A percentile compares a stretch with the other conserved stretches of the same genome.
These are phyloP conservation scores for Suillus discolor DNA, from an alignment of 768 basidiomycete genomes.

Conservation along the genomic window DNA sequence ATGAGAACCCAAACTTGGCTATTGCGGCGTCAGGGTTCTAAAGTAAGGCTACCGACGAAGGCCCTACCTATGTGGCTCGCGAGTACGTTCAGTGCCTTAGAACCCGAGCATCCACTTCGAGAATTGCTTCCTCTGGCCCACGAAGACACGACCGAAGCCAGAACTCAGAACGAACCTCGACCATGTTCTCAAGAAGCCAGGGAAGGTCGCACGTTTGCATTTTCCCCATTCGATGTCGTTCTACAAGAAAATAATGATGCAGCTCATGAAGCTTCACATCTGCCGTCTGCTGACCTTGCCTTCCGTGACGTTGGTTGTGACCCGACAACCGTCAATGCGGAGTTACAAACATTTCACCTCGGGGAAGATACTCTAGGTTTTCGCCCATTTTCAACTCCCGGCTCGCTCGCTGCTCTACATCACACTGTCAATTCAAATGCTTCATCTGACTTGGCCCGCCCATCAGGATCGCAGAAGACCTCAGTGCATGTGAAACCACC, in stretches of 20 bases:
- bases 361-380: neutral
- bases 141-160: slow-evolving; percentile 5
- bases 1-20: slow-evolving; percentile 15
- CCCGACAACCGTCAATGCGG: neutral
- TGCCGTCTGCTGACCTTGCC: neutral
- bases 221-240: slow-evolving; percentile 27
- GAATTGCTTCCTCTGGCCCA: slow-evolving; percentile 26
- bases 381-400: slow-evolving; percentile 2
- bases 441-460: neutral
- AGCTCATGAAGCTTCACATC: neutral
- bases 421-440: neutral
- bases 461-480: neutral
- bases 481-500: too few species aligned
- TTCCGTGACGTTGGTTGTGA: neutral
- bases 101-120: slow-evolving; percentile 36
- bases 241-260: too few species aligned
- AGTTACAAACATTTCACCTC: neutral
- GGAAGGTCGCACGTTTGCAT: slow-evolving; percentile 26
- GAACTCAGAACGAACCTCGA: slow-evolving; percentile 9
- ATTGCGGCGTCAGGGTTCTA: slow-evolving; percentile 13
- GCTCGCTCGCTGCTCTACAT: neutral
- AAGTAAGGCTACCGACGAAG: slow-evolving; percentile 21
- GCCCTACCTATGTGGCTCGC: slow-evolving; percentile 60
- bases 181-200: neutral
- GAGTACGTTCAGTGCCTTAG: slow-evolving; percentile 50